Conservation (phyloP, 176 grass and related monocot genomes). For the Themeda triandra region DNA sequence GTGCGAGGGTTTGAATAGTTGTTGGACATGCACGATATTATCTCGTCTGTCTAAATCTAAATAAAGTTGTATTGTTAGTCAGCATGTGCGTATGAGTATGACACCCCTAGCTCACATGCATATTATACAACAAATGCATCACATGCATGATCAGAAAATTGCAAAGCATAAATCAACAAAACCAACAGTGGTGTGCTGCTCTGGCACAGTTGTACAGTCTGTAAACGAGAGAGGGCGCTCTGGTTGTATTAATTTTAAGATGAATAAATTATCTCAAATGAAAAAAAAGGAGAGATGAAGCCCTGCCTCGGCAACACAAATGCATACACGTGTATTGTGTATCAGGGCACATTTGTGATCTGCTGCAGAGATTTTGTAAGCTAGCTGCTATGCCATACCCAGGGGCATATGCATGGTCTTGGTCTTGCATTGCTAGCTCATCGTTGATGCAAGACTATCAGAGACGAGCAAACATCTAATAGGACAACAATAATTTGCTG, state of each 20-base stretch:
- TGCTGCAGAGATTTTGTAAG: neutral
- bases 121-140: too few species aligned
- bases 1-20: too few species aligned
- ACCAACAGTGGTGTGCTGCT: too few species aligned
- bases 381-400: conserved; percentile 24
- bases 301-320: neutral
- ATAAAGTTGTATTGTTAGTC: too few species aligned
- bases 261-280: neutral
- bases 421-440: neutral
- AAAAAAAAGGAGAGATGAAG: neutral
- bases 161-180: too few species aligned
- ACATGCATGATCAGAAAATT: too few species aligned
- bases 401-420: neutral
- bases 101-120: too few species aligned
- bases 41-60: too few species aligned
- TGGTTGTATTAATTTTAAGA: neutral
- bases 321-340: neutral
- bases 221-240: too few species aligned
- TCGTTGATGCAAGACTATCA: neutral
- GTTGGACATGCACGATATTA: too few species aligned
- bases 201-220: too few species aligned
- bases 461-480: neutral
- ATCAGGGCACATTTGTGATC: neutral
- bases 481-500: neutral
- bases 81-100: too few species aligned